These are phyloP conservation scores for Clonostachys rosea DNA, from an alignment of 2,329 filamentous ascomycete species.

Conservation along the genomic window DNA sequence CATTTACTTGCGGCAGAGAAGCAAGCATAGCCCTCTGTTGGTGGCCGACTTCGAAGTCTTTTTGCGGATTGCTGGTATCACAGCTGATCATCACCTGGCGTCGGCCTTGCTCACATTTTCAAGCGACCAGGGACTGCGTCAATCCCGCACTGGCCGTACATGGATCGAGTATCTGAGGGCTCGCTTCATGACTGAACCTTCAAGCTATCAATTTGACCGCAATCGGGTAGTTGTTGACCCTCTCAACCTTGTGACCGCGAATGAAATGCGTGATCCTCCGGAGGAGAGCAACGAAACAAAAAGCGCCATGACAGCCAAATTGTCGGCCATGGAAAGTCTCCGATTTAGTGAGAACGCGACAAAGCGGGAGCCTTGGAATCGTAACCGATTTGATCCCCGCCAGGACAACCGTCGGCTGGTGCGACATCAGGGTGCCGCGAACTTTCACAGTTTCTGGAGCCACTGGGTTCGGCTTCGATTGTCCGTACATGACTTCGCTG, in stretches of 20 bases:
- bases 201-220: conserved; percentile 41
- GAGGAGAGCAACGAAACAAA: conserved; percentile 6
- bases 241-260: conserved; percentile 17
- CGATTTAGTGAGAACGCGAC: conserved; percentile 19
- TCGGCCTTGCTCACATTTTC: conserved; percentile 12
- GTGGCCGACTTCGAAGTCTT: conserved; percentile 37
- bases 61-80: conserved; percentile 41
- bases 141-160: conserved; percentile 16
- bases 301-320: too few species aligned
- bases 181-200: conserved; percentile 37
- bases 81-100: conserved; percentile 27
- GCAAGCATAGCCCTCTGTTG: conserved; percentile 14
- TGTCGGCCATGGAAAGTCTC: conserved; percentile 16
- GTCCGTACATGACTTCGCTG: conserved; percentile 1
- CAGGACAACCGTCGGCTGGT: conserved; percentile 17
- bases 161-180: conserved; percentile 43
- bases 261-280: background rate
- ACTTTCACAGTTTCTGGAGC: conserved; percentile 12
- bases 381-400: conserved; percentile 10
- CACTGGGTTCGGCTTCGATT: conserved; percentile 17
- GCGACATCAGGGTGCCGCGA: conserved; percentile 7
- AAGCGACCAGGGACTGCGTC: conserved; percentile 12
- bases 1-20: conserved; percentile 10
- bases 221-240: conserved; percentile 29
- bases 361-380: conserved; percentile 19